Conservation (phyloP, 129 eudicot genomes). For the Oenanthe sinensis region DNA sequence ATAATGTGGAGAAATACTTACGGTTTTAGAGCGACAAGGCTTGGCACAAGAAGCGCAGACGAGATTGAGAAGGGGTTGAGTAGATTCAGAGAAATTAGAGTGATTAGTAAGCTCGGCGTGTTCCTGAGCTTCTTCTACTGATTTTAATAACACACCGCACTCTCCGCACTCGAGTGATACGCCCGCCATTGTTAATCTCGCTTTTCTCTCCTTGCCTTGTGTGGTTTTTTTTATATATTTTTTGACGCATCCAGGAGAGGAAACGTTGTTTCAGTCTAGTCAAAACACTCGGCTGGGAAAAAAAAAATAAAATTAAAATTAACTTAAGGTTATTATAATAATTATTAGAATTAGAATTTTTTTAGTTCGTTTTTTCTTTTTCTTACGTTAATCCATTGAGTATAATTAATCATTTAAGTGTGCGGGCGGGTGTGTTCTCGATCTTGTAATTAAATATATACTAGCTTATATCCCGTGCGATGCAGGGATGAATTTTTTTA, state of each 20-base stretch:
- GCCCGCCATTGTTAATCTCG: slow-evolving; percentile 52
- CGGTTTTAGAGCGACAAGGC: slow-evolving; percentile 95
- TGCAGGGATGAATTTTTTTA: no score
- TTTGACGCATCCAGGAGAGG: background rate
- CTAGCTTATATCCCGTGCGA: no score
- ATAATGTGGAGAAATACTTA: no score
- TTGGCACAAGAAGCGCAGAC: slow-evolving; percentile 82
- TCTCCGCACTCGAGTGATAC: slow-evolving; percentile 81
- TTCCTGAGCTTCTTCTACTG: slow-evolving; percentile 95
- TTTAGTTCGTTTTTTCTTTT: no score
- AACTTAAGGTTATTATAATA: no score
- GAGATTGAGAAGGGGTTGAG: slow-evolving; percentile 79
- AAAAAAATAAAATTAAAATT: no score
- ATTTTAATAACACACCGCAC: slow-evolving; percentile 75
- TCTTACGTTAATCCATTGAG: no score
- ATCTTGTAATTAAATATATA: no score
- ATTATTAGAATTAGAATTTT: no score
- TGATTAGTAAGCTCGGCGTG: slow-evolving; percentile 91
- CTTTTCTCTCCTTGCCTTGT: background rate
- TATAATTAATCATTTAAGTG: no score
- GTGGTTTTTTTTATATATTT: background rate
- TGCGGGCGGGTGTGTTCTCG: no score
- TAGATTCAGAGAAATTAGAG: slow-evolving; percentile 79
- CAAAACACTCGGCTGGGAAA: background rate
- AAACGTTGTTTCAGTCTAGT: background rate